A percentile compares a stretch with the other conserved stretches of the same genome.
phyloP scores from a whole-genome alignment of 2,329 filamentous ascomycete genomes.

The Curvularia verruculosa region DNA sequence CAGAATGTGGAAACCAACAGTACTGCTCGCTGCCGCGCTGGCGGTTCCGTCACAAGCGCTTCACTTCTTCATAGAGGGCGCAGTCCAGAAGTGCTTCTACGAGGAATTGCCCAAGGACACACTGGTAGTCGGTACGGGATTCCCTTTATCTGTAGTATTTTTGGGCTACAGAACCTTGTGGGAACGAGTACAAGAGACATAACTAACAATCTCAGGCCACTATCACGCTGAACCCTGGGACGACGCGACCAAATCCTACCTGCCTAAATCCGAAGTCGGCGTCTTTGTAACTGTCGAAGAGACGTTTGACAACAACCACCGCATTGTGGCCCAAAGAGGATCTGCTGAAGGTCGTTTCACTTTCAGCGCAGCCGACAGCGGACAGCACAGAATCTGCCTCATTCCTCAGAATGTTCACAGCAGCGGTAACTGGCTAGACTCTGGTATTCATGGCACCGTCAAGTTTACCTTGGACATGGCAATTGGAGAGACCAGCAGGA shows the following conservation, averaged over 20 bases:
- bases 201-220: slow-evolving; percentile 62
- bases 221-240: slow-evolving; percentile 88
- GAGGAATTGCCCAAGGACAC: slow-evolving; percentile 98
- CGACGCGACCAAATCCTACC: slow-evolving; percentile 70
- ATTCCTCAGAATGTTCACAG: slow-evolving; percentile 77
- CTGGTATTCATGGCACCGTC: slow-evolving; percentile 73
- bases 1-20: slow-evolving; percentile 53
- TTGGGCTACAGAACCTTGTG: too few species aligned
- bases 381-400: slow-evolving; percentile 96
- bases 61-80: slow-evolving; percentile 94
- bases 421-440: slow-evolving; percentile 72
- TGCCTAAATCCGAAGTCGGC: slow-evolving; percentile 74
- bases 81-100: slow-evolving; percentile 91
- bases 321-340: slow-evolving; percentile 87
- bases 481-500: slow-evolving; percentile 91
- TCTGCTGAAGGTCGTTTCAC: slow-evolving; percentile 82
- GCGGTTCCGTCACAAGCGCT: slow-evolving; percentile 75
- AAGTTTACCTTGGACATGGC: slow-evolving; percentile 86
- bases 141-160: background rate
- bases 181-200: background rate
- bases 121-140: slow-evolving; percentile 76
- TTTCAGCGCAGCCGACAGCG: slow-evolving; percentile 92
- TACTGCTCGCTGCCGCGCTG: slow-evolving; percentile 68
- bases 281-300: slow-evolving; percentile 96
- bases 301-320: slow-evolving; percentile 96